Conservation (phyloP, 805 yeast species). For the Soucietia sequanensis region DNA sequence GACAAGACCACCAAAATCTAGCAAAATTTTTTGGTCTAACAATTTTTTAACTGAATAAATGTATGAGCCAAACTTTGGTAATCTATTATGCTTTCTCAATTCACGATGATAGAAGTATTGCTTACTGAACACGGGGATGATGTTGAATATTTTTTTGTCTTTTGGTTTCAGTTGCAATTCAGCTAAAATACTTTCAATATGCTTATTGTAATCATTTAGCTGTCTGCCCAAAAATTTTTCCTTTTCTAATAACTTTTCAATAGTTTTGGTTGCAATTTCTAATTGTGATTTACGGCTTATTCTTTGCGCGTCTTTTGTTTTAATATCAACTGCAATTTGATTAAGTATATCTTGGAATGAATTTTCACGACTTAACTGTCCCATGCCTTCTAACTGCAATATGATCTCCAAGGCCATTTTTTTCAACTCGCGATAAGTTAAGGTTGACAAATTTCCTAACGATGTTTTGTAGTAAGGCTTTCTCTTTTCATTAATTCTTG, state of each 20-base stretch:
- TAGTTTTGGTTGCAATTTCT: slow-evolving; percentile 39
- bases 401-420: slow-evolving; percentile 71
- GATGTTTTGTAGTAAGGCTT: slow-evolving; percentile 46
- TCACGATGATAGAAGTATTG: slow-evolving; percentile 76
- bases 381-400: slow-evolving; percentile 69
- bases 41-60: slow-evolving; percentile 74
- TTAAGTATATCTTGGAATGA: slow-evolving; percentile 78
- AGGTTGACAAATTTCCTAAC: slow-evolving; percentile 47
- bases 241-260: slow-evolving; percentile 43
- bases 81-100: slow-evolving; percentile 59
- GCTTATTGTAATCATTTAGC: slow-evolving; percentile 45
- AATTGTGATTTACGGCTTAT: slow-evolving; percentile 40
- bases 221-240: slow-evolving; percentile 45
- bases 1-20: slow-evolving; percentile 56
- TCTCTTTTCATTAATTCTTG: slow-evolving; percentile 40
- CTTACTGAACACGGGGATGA: slow-evolving; percentile 58
- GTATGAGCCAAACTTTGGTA: slow-evolving; percentile 75
- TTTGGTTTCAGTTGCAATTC: slow-evolving; percentile 45
- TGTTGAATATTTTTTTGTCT: slow-evolving; percentile 47
- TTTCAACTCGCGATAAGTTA: slow-evolving; percentile 73
- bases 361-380: slow-evolving; percentile 61
- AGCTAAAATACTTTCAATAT: slow-evolving; percentile 43
- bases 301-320: slow-evolving; percentile 45
- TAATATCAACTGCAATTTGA: slow-evolving; percentile 79
- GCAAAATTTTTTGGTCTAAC: slow-evolving; percentile 66